Percentiles rank a stretch among this genome's conserved stretches.
Evolutionary conservation across 495 filamentous ascomycete species (phyloP).

Genomic region (Cercophora samala): DNA sequence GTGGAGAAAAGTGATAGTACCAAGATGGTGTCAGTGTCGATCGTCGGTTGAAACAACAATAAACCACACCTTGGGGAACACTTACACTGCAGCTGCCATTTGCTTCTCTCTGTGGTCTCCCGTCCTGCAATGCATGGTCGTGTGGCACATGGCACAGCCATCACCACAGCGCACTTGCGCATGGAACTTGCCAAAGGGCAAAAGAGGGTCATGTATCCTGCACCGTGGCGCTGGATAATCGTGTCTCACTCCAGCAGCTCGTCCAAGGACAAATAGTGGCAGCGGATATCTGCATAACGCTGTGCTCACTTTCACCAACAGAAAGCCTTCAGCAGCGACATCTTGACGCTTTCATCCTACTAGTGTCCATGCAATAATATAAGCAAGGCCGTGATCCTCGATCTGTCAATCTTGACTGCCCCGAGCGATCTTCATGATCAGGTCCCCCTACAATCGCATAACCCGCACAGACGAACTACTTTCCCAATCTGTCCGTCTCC

Average conservation of each 20-base stretch:
- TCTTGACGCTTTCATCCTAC: not conserved
- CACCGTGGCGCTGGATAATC: conserved; percentile 7
- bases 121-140: not conserved
- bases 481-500: not conserved
- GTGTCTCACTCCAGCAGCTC: conserved; percentile 1
- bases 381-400: not conserved
- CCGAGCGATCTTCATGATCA: not conserved
- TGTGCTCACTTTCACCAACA: not conserved
- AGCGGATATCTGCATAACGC: conserved; percentile 3
- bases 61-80: not conserved
- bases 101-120: not conserved
- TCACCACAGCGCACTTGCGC: not conserved
- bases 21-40: not conserved
- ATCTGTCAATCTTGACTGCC: not conserved
- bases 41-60: not conserved
- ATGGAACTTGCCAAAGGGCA: not conserved
- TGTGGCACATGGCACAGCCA: not conserved
- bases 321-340: not conserved
- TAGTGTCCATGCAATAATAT: not conserved
- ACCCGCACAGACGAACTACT: conserved; percentile 1
- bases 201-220: not conserved
- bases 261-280: not conserved
- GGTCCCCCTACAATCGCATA: not conserved
- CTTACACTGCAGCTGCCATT: not conserved
- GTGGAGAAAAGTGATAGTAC: not conserved